phyloP scores from a whole-genome alignment of 2,329 filamentous ascomycete genomes.

The Pseudogymnoascus sp. region DNA sequence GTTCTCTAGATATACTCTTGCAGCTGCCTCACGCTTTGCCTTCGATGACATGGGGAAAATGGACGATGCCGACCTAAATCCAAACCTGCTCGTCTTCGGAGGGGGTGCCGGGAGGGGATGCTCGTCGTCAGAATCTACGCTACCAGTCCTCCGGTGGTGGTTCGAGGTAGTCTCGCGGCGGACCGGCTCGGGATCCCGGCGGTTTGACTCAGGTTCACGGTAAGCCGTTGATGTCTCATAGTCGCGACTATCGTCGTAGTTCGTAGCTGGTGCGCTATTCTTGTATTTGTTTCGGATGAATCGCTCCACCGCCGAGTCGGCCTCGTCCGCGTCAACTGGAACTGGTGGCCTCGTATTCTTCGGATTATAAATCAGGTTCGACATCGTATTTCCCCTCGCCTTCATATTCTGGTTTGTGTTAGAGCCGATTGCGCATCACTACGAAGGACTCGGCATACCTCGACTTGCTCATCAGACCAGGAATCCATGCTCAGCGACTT shows the following conservation, averaged over 20 bases:
- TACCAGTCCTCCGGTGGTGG: conserved; percentile 39
- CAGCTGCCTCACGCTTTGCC: conserved; percentile 12
- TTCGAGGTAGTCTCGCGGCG: conserved; percentile 25
- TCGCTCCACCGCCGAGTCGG: conserved; percentile 86
- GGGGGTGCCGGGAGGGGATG: conserved; percentile 51
- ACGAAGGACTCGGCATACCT: conserved; percentile 50
- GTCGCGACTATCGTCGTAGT: not conserved
- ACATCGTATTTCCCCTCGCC: conserved; percentile 74
- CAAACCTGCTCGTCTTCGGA: conserved; percentile 50
- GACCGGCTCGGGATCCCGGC: conserved; percentile 26
- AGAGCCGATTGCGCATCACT: conserved; percentile 10
- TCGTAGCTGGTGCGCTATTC: conserved; percentile 36
- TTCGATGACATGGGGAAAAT: conserved; percentile 46
- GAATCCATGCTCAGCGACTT: conserved; percentile 98
- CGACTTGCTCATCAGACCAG: conserved; percentile 92
- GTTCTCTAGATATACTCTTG: conserved; percentile 25
- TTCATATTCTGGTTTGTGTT: conserved; percentile 69
- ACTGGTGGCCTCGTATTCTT: conserved; percentile 73
- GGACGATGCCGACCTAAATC: conserved; percentile 53
- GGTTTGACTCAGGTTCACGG: not conserved
- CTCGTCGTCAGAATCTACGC: conserved; percentile 39
- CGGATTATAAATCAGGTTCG: conserved; percentile 86
- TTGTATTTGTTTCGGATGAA: conserved; percentile 95
- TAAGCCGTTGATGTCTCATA: conserved; percentile 25
- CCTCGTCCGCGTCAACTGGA: conserved; percentile 84